Base-by-base conservation (phyloP, 192 early-diverging fungal genomes). In the Coemansia pectinata region DNA sequence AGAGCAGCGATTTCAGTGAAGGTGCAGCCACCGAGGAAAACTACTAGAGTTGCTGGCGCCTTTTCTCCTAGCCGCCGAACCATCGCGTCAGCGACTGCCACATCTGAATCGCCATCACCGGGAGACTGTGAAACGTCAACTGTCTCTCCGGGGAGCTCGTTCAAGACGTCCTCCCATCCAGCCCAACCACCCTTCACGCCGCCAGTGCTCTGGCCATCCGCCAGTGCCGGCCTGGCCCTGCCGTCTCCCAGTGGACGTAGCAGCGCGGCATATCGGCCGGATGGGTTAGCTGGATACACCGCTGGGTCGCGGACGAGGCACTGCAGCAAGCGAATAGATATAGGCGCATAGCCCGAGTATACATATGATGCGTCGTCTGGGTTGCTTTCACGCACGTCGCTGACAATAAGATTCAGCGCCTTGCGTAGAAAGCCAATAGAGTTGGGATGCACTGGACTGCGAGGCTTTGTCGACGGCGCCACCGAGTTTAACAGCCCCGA, bases 1-100 rank as follows among this genome's bases (percentile, higher is more conserved):
- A 96, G 84, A 17, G 97, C 94, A 4, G 96, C 87, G 19, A 98
- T 88, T 82, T 99, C 97, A 4, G 97, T 92, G 36, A 86, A 91
- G 0, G 96, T 98, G 76, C 97, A 98, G 17, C 97, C 97, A 40
- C 97, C 97, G 11, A 99, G 81, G 72, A 97, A 99, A 58, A 99
- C 90, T 1, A 99, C 88, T 47, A 99, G 70, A 7, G 96, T 96
- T 14, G 89, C 86, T 12, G 85, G 80, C 38, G 86, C 78, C 69
- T 90, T 87, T 15, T 85, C 79, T 23, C 78, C 83, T 27, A 85
- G 84, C 34, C 84, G 84, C 66, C 77, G 63, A 25, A 61, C 69
- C 59, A 72, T 52, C 34, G 57, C 66, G 59, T 72, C 75, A 2
- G 66, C 66, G 15, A 47, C 53, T 31, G 62, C 39, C 1, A 67